These are phyloP conservation scores for Populus tremula DNA, from an alignment of 345 rosid genomes.

Conservation along the genomic window DNA sequence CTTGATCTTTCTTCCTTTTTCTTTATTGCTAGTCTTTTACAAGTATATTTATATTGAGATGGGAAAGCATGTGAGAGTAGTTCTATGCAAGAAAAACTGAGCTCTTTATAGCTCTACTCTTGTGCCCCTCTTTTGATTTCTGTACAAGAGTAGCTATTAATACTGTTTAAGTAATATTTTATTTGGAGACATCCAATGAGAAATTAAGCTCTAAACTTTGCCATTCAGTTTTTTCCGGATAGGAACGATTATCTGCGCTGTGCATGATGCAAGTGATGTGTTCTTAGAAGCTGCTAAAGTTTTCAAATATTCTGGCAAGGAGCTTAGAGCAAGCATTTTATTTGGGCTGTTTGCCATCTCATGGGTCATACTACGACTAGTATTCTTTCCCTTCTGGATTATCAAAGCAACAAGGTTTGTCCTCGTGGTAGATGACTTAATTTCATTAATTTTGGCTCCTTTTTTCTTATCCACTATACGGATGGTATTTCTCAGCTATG, in stretches of 20 bases:
- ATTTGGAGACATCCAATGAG: background rate
- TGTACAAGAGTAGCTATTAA: background rate
- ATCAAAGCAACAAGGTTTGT: constrained; percentile 71
- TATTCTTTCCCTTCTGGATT: constrained; percentile 93
- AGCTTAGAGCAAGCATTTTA: constrained; percentile 84
- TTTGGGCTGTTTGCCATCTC: constrained; percentile 89
- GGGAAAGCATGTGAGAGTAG: background rate
- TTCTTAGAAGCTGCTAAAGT: constrained; percentile 93
- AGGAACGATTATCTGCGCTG: constrained; percentile 77
- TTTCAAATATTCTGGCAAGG: constrained; percentile 77
- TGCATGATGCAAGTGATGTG: constrained; percentile 91
- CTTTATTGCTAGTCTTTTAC: background rate
- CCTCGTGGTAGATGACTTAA: constrained; percentile 8
- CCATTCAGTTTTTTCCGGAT: constrained; percentile 70
- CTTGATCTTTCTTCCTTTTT: background rate
- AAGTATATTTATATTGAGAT: background rate
- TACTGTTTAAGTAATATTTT: background rate
- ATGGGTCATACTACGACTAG: constrained; percentile 81
- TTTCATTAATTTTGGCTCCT: constrained; percentile 13
- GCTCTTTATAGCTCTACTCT: background rate
- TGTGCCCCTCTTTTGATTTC: background rate
- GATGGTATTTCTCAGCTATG: constrained; percentile 44
- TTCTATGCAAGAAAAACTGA: background rate
- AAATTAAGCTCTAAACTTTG: background rate
- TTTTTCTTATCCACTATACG: constrained; percentile 17